Percentiles rank a stretch among this genome's conserved stretches.
Evolutionary conservation across 768 basidiomycete species (phyloP).

Genomic region (Lactarius hengduanensis): DNA sequence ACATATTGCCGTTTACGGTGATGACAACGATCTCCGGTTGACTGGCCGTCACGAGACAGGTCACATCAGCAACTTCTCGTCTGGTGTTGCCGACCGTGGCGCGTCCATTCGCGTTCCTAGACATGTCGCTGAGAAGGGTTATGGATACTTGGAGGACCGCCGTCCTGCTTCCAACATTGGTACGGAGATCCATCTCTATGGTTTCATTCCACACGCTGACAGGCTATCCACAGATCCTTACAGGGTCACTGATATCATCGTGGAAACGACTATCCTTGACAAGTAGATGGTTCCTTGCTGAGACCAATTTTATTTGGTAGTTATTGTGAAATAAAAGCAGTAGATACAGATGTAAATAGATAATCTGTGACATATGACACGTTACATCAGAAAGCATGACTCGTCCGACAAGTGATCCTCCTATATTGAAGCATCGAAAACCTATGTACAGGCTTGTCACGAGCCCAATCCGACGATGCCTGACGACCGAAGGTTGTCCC

Average conservation of each 20-base stretch:
- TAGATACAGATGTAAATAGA: background rate
- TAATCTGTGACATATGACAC: background rate
- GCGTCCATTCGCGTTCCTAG: constrained; percentile 96
- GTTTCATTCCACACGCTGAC: constrained; percentile 5
- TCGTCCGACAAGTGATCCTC: too few species aligned
- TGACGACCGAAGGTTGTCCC: constrained; percentile 28
- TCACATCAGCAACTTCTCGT: constrained; percentile 86
- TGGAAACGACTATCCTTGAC: constrained; percentile 81
- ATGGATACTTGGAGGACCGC: constrained; percentile 94
- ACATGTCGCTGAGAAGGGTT: constrained; percentile 89
- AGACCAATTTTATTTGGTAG: background rate
- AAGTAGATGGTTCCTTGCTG: constrained; percentile 39
- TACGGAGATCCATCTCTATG: constrained; percentile 39
- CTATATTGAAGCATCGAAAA: too few species aligned
- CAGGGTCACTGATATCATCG: constrained; percentile 85
- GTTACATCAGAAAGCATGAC: background rate
- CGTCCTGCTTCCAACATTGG: constrained; percentile 98
- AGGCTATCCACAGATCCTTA: constrained; percentile 70
- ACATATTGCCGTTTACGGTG: constrained; percentile 97
- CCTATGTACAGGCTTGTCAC: background rate
- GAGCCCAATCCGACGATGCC: constrained; percentile 12
- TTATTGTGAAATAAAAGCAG: constrained; percentile 8
- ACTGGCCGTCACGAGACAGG: constrained; percentile 98
- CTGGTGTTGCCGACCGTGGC: constrained; percentile 96
- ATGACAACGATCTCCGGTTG: constrained; percentile 94